Evolutionary conservation across 371 early-diverging fungal species (phyloP).

Genomic region (Fennellomyces sp.): DNA sequence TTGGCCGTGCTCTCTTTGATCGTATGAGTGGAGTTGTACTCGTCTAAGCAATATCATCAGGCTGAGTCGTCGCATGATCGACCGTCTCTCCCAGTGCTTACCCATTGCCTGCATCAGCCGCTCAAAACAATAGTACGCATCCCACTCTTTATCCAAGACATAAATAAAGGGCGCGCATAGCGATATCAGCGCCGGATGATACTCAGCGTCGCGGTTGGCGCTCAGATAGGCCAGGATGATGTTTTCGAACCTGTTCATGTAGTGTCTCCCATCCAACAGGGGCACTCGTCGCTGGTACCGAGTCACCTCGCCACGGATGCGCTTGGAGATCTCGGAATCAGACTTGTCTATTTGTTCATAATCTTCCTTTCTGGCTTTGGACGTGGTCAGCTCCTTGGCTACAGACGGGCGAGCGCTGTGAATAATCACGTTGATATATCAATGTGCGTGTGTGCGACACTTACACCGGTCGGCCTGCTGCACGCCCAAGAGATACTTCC

Average conservation of each 20-base stretch:
- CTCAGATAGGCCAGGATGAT: slow-evolving; percentile 85
- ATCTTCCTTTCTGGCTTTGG: slow-evolving; percentile 70
- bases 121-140: slow-evolving; percentile 84
- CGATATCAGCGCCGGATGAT: slow-evolving; percentile 75
- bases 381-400: slow-evolving; percentile 77
- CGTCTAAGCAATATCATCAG: slow-evolving; percentile 49
- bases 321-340: slow-evolving; percentile 76
- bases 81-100: too few species aligned
- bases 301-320: slow-evolving; percentile 84
- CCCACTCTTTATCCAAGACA: slow-evolving; percentile 73
- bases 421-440: slow-evolving; percentile 2
- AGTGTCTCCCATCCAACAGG: slow-evolving; percentile 29
- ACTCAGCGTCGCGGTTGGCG: slow-evolving; percentile 77
- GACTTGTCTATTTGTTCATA: slow-evolving; percentile 80
- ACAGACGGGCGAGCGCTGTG: too few species aligned
- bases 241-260: slow-evolving; percentile 69
- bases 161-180: slow-evolving; percentile 87
- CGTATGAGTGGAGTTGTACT: slow-evolving; percentile 55
- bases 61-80: too few species aligned
- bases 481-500: slow-evolving; percentile 90
- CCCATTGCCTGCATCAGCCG: slow-evolving; percentile 70
- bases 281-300: slow-evolving; percentile 71
- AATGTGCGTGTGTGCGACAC: slow-evolving; percentile 18
- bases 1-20: slow-evolving; percentile 75
- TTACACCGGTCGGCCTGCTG: slow-evolving; percentile 87